Evolutionary conservation across 148 eudicot genomes (phyloP), one percentile per base, ranked within the genome.

Genomic region (Fallopia convolvulus): DNA sequence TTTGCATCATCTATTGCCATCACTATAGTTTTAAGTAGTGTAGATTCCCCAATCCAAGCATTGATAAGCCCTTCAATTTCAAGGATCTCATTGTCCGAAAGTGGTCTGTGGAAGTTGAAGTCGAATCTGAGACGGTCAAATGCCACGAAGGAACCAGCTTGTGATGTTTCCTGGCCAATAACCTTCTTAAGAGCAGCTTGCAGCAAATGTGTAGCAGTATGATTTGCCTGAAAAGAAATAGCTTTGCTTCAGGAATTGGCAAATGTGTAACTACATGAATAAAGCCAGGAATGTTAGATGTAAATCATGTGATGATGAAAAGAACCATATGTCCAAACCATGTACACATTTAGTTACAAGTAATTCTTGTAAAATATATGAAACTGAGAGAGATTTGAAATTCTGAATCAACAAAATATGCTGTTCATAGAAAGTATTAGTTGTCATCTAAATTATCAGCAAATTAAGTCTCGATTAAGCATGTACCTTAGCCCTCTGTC

Each of bases 141-240:
- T 71, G 80, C 84, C 79, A 86, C 82, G 85, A 85, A 79, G 21
- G 85, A 83, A 77, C 81, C 81, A 77, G 83, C 99, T 85, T 95
- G 99, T 63, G 99, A 95, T 61, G 99, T 89, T 80, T 95, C 99
- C 81, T 87, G 82, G 72, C 99, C 97, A 65, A 91, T 70, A 60
- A 95, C 99, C 80, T 82, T 88, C 84, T 92, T 95, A 76, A 95
- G 92, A 55, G 97, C 99, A 80, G 99, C 79, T 91, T 95, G 99
- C 48, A 95, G 91, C 83, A 95, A 84, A 92, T 95, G 99, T 32
- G 99, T 95, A 76, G 97, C 97, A 70, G 99, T 95, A 79, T 95
- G 99, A 84, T 94, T 97, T 81, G 91, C 97, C 99, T 95, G 80
- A 32, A 8, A 32, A 4, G 17, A 65, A 65, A 65, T 14, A 65